Percentiles rank a stretch among this genome's conserved stretches.
Evolutionary conservation across 768 basidiomycete species (phyloP).

Genomic region (Lactifluus rugatus): DNA sequence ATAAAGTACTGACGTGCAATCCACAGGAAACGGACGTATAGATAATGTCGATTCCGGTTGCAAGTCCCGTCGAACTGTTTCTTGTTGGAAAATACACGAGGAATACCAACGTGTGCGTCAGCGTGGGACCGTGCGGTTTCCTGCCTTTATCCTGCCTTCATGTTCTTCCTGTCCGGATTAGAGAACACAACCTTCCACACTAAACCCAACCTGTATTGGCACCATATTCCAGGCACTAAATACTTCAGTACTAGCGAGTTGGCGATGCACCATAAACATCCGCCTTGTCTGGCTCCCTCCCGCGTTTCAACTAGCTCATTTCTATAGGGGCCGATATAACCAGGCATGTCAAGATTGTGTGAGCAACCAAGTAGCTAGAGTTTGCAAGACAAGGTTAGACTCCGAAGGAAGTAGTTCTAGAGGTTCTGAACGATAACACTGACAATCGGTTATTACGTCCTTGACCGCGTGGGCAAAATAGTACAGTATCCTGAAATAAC

Average conservation of each 20-base stretch:
- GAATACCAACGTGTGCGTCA: not conserved
- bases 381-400: not conserved
- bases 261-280: not conserved
- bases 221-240: not conserved
- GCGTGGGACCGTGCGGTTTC: constrained; percentile 3
- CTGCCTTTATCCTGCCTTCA: too few relatives aligned
- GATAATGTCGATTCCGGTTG: not conserved
- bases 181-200: not conserved
- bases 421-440: not conserved
- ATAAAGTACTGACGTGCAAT: not conserved
- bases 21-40: not conserved
- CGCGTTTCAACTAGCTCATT: not conserved
- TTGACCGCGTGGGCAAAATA: not conserved
- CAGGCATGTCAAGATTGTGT: not conserved
- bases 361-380: not conserved
- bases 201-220: not conserved
- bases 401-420: not conserved
- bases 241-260: not conserved
- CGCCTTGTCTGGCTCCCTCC: not conserved
- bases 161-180: not conserved
- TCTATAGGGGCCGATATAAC: not conserved
- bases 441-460: not conserved
- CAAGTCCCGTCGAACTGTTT: too few relatives aligned
- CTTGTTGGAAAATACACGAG: not conserved
- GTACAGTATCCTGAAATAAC: not conserved